Conservation (phyloP, 2,329 filamentous ascomycete species). For the Alternaria angustiovoidea region DNA sequence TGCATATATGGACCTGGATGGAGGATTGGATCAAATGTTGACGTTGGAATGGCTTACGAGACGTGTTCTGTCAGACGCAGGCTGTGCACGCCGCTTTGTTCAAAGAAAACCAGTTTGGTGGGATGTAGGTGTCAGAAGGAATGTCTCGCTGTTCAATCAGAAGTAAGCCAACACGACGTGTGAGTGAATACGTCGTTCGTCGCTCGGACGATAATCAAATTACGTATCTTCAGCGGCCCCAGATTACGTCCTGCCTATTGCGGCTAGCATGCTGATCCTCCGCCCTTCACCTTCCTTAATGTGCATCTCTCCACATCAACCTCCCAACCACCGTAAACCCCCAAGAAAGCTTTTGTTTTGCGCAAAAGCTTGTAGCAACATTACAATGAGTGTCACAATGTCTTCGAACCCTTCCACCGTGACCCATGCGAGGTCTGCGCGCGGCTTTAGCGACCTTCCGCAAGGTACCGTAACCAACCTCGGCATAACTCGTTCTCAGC, state of each 20-base stretch:
- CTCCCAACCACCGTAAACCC: constrained; percentile 1
- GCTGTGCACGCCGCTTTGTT: neutral
- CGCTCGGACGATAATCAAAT: constrained; percentile 4
- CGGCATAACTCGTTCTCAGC: constrained; percentile 11
- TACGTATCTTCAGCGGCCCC: constrained; percentile 14
- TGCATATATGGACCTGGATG: neutral
- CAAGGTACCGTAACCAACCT: constrained; percentile 15
- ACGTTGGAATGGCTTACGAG: neutral
- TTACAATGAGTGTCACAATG: constrained; percentile 9
- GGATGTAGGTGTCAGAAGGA: neutral
- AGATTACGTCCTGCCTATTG: constrained; percentile 14
- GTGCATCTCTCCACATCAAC: constrained; percentile 1
- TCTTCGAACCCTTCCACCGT: constrained; percentile 15
- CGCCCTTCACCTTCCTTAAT: constrained; percentile 14
- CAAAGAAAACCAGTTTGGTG: neutral
- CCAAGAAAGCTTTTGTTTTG: constrained; percentile 11
- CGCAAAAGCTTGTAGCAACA: constrained; percentile 3
- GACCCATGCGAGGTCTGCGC: constrained; percentile 2
- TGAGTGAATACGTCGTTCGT: neutral
- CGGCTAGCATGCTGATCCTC: constrained; percentile 7
- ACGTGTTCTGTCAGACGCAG: neutral
- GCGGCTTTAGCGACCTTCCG: constrained; percentile 16
- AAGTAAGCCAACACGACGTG: neutral
- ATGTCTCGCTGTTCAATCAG: neutral
- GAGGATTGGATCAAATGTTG: neutral